Base-by-base conservation (phyloP, 331 rosid genomes). In the Malus hybrid region DNA sequence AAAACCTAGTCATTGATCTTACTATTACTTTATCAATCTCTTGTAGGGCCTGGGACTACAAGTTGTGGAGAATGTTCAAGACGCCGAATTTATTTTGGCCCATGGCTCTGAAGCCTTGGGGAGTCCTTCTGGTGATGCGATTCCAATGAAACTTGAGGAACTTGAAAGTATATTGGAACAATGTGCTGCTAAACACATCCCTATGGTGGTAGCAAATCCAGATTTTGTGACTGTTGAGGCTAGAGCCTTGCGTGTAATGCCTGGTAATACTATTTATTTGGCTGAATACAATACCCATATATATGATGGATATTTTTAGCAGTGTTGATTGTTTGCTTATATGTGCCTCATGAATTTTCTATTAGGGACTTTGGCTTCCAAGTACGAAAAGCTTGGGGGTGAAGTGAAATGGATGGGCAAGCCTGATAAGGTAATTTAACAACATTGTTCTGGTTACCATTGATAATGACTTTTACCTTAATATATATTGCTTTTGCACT, bases 331-430 rank as follows among this genome's bases (percentile, higher is more conserved):
- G n/a, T 71, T 48, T 77, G 48, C 18, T 52, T 50, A 10, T 76
- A 15, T 55, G 65, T 70, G 65, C 77, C 50, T 70, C 67, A 57
- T 62, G 33, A n/a, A 60, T 71, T 62, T 79, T 27, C 24, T 82
- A 59, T 15, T 70, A 94, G 99, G 97, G 68, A 80, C 99, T 22
- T 89, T 92, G 27, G 99, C 97, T 60, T 90, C 89, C 75, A 94
- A 88, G 76, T 94, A 88, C 81, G 97, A 88, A 84, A 82, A 90
- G 85, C 93, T 94, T 22, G 94, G 95, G 44, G 99, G 99, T 80
- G 96, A 92, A 87, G 99, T 94, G 56, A 88, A 90, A 82, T 94
- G 97, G 97, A 94, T 94, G 99, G 97, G 99, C 85, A 94, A 92
- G 82, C 99, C 99, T 77, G 90, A 82, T 60, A 85, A 92, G 97